A percentile compares a stretch with the other conserved stretches of the same genome.
These are phyloP conservation scores for Arachnomyces sp. DNA, from an alignment of 2,329 filamentous ascomycete genomes.

Conservation along the genomic window DNA sequence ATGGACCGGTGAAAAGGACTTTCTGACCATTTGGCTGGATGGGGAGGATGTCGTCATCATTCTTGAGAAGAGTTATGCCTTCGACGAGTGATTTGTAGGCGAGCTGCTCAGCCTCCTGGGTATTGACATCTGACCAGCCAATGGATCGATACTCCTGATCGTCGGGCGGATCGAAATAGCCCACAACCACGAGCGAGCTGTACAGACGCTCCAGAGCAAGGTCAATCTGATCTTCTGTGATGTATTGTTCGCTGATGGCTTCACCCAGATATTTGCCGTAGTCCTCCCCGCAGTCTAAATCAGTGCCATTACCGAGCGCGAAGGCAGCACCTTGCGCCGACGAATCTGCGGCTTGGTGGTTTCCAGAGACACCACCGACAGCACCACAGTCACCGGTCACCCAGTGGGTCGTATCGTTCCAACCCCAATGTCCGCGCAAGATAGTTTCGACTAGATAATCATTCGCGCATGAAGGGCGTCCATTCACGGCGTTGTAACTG, in stretches of 20 bases:
- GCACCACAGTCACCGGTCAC: conserved; percentile 59
- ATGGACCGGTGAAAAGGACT: conserved; percentile 47
- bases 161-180: conserved; percentile 40
- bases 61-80: conserved; percentile 41
- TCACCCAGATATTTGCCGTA: conserved; percentile 32
- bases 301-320: conserved; percentile 42
- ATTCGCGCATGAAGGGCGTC: conserved; percentile 55
- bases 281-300: conserved; percentile 43
- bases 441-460: conserved; percentile 53
- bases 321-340: conserved; percentile 39
- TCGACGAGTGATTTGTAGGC: conserved; percentile 42
- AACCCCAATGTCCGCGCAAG: conserved; percentile 57
- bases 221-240: conserved; percentile 37
- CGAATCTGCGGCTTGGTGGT: conserved; percentile 40
- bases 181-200: conserved; percentile 38
- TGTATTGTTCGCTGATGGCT: conserved; percentile 31
- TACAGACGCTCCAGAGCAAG: conserved; percentile 39
- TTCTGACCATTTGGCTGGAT: conserved; percentile 15
- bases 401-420: conserved; percentile 52
- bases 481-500: conserved; percentile 56
- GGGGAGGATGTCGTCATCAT: conserved; percentile 38
- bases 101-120: conserved; percentile 42
- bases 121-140: conserved; percentile 46
- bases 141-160: conserved; percentile 39
- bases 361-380: conserved; percentile 47